phyloP scores from a whole-genome alignment of 2,329 filamentous ascomycete genomes.

The Penicillium sp. region DNA sequence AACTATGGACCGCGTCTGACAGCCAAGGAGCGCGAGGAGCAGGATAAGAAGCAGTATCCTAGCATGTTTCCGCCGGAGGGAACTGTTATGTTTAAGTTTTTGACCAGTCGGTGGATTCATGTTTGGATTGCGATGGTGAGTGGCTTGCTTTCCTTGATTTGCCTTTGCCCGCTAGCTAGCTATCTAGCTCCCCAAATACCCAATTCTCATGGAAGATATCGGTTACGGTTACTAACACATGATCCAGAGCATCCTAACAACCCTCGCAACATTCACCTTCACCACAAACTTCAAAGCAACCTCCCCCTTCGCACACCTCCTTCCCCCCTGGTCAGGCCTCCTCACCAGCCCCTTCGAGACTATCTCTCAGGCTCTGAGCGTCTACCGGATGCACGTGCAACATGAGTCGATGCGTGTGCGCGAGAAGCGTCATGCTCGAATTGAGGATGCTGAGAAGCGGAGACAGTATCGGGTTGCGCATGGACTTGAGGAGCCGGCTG shows the following conservation, averaged over 20 bases:
- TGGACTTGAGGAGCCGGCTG: constrained; percentile 64
- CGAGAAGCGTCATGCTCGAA: constrained; percentile 69
- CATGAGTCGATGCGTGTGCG: constrained; percentile 68
- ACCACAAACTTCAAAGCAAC: constrained; percentile 75
- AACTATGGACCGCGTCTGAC: constrained; percentile 75
- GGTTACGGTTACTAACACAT: not conserved
- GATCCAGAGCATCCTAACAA: constrained; percentile 63
- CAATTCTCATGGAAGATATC: not conserved
- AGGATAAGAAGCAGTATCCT: constrained; percentile 74
- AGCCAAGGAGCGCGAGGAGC: constrained; percentile 64
- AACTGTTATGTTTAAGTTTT: constrained; percentile 80
- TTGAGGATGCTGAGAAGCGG: constrained; percentile 87
- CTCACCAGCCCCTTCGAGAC: constrained; percentile 70
- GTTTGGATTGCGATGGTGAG: constrained; percentile 79
- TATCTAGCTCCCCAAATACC: no score
- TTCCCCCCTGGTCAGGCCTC: constrained; percentile 71
- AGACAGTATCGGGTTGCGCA: constrained; percentile 82
- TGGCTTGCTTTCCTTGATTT: constrained; percentile 1
- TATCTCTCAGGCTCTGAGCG: constrained; percentile 64
- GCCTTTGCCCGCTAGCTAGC: no score
- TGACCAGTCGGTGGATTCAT: constrained; percentile 76
- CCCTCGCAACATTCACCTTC: constrained; percentile 72
- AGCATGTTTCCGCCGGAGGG: constrained; percentile 84
- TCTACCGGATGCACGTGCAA: constrained; percentile 74
- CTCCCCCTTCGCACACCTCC: constrained; percentile 76